Evolutionary conservation across 192 early-diverging fungal genomes (phyloP).

Genomic region (Coemansia reversa): DNA sequence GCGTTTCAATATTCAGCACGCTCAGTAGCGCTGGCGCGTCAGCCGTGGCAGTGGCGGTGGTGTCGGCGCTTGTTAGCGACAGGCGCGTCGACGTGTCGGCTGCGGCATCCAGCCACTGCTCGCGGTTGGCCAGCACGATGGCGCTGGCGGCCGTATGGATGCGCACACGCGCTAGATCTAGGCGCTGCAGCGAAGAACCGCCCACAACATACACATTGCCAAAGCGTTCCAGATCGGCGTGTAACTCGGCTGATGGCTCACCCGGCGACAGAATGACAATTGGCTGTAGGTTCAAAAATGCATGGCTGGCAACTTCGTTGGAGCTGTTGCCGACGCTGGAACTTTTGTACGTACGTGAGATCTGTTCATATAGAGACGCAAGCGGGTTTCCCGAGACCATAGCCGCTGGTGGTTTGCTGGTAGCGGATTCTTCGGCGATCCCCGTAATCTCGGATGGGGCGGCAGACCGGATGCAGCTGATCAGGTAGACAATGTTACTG

Average conservation of each 20-base stretch:
- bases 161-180: slow-evolving; percentile 60
- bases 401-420: background rate
- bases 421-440: slow-evolving; percentile 13
- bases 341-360: slow-evolving; percentile 44
- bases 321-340: background rate
- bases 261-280: slow-evolving; percentile 62
- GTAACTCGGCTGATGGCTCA: slow-evolving; percentile 45
- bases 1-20: slow-evolving; percentile 66
- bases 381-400: slow-evolving; percentile 16
- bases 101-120: slow-evolving; percentile 39
- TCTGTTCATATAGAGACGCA: slow-evolving; percentile 52
- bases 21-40: slow-evolving; percentile 66
- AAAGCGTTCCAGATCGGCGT: slow-evolving; percentile 52
- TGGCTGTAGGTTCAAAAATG: slow-evolving; percentile 49
- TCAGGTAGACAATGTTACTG: slow-evolving; percentile 63
- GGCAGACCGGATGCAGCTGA: slow-evolving; percentile 64
- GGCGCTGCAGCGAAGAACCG: slow-evolving; percentile 60
- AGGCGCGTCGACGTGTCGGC: slow-evolving; percentile 37
- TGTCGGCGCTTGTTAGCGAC: slow-evolving; percentile 49
- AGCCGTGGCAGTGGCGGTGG: slow-evolving; percentile 53
- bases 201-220: slow-evolving; percentile 56
- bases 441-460: slow-evolving; percentile 39
- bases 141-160: slow-evolving; percentile 57
- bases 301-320: background rate
- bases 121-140: slow-evolving; percentile 60